Base-by-base conservation (phyloP, 805 yeast genomes). In the Danielozyma ontarioensis region DNA sequence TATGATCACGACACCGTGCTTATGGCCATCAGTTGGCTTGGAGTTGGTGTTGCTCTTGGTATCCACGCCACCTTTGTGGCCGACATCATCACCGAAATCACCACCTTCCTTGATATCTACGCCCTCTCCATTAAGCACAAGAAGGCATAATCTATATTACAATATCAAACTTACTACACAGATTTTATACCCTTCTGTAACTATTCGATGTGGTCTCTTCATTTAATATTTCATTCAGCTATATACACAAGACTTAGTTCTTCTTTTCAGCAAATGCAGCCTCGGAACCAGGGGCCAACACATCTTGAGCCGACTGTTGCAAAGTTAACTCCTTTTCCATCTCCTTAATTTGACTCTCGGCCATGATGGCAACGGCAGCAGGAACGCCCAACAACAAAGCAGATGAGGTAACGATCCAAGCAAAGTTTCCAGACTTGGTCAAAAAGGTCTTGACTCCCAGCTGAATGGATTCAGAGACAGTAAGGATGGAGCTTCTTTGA, bases 291-390 rank as follows among this genome's bases (percentile, higher is more conserved):
- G 83, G 79, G 27, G 87, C 83, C 50, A 83, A 64, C 29, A 83
- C 74, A 38, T 80, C 88, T 51, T 76, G 80, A 17, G 88, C 82
- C 41, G 82, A 80, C 59, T 80, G 83, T 60, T 83, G 90, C 53
- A 83, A 66, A 37, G 82, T 78, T 73, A 87, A 80, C 57, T 88
- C 93, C 69, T 84, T 87, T 70, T 89, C 97, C 81, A 86, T 75
- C 68, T 89, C 97, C 56, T 81, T 78, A 59, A 89, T 75, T 69
- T 90, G 97, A 57, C 88, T 94, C 68, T 90, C 97, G 40, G 88
- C 80, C 51, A 93, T 72, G 49, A 93, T 84, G 33, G 96, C 82
- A 50, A 93, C 70, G 6, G 96, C 80, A 49, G 86, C 73, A 44
- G 99, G 99, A 29, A 88, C 95, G 57, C 96, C 97, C 50, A 93